phyloP scores from a whole-genome alignment of 2,329 filamentous ascomycete species.

The Colletotrichum viniferum region DNA sequence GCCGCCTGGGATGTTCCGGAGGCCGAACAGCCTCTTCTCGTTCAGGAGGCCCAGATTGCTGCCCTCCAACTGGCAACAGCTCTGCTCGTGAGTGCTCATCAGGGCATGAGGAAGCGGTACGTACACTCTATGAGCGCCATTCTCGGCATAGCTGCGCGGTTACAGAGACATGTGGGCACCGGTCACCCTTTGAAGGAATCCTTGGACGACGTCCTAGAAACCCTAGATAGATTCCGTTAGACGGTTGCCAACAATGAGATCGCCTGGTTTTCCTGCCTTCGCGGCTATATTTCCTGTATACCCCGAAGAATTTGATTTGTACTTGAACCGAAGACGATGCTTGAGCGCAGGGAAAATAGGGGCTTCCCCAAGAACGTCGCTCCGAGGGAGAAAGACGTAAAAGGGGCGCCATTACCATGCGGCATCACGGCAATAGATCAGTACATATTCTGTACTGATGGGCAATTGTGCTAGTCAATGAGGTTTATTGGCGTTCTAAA shows the following conservation, averaged over 20 bases:
- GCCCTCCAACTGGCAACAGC: slow-evolving; percentile 60
- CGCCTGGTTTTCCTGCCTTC: neutral
- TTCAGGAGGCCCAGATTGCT: slow-evolving; percentile 57
- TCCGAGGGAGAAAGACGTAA: neutral
- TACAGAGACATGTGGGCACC: slow-evolving; percentile 37
- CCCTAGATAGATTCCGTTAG: slow-evolving; percentile 29
- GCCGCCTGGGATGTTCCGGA: slow-evolving; percentile 51
- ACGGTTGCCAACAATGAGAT: neutral
- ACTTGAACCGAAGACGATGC: neutral
- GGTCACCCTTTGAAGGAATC: slow-evolving; percentile 41
- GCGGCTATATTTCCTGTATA: neutral
- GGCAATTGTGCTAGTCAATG: neutral
- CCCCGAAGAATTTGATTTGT: neutral
- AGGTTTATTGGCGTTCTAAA: neutral
- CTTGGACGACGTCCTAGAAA: slow-evolving; percentile 49
- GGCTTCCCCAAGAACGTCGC: neutral
- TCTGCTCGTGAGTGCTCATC: slow-evolving; percentile 50
- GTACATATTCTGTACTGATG: neutral
- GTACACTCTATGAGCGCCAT: slow-evolving; percentile 56
- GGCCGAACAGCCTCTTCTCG: slow-evolving; percentile 23
- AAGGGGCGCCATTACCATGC: neutral
- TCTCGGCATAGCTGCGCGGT: slow-evolving; percentile 48
- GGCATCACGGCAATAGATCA: neutral
- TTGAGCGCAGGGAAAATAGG: neutral
- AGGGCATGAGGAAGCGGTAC: slow-evolving; percentile 54